Percentiles rank a stretch among this genome's conserved stretches.
Evolutionary conservation across 2,329 filamentous ascomycete species (phyloP).

Genomic region (Gliomastix tumulicola): DNA sequence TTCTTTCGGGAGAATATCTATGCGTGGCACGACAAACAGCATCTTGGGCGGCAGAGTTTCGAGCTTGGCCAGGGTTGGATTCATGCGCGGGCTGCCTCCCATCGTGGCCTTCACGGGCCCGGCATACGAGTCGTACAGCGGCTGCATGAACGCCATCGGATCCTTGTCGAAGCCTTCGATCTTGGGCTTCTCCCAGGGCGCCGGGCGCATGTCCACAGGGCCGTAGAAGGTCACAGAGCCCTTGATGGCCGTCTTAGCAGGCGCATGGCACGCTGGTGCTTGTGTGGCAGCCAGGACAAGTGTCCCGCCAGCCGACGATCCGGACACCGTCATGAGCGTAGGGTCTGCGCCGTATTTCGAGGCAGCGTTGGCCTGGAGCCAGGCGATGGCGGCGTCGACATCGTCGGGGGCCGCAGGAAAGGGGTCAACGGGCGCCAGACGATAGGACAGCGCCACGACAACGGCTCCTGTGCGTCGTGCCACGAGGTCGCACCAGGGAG

Average conservation of each 20-base stretch:
- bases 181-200: slow-evolving; percentile 30
- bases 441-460: slow-evolving; percentile 41
- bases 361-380: slow-evolving; percentile 27
- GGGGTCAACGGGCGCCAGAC: slow-evolving; percentile 41
- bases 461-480: slow-evolving; percentile 31
- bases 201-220: slow-evolving; percentile 27
- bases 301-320: slow-evolving; percentile 35
- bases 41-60: slow-evolving; percentile 27
- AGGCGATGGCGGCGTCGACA: slow-evolving; percentile 32
- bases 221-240: slow-evolving; percentile 32
- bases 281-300: slow-evolving; percentile 28
- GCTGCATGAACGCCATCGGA: slow-evolving; percentile 25
- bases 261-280: slow-evolving; percentile 11
- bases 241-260: slow-evolving; percentile 15
- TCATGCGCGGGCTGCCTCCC: slow-evolving; percentile 22
- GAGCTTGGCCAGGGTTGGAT: slow-evolving; percentile 22
- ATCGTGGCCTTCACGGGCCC: slow-evolving; percentile 14
- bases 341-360: slow-evolving; percentile 26
- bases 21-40: slow-evolving; percentile 27
- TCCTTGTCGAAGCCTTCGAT: slow-evolving; percentile 25
- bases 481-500: slow-evolving; percentile 22
- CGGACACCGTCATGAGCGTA: slow-evolving; percentile 31
- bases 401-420: slow-evolving; percentile 42
- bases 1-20: slow-evolving; percentile 34
- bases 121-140: slow-evolving; percentile 36